These are phyloP conservation scores for Malus domestica DNA, from an alignment of 306 rosid genomes.

Conservation along the genomic window DNA sequence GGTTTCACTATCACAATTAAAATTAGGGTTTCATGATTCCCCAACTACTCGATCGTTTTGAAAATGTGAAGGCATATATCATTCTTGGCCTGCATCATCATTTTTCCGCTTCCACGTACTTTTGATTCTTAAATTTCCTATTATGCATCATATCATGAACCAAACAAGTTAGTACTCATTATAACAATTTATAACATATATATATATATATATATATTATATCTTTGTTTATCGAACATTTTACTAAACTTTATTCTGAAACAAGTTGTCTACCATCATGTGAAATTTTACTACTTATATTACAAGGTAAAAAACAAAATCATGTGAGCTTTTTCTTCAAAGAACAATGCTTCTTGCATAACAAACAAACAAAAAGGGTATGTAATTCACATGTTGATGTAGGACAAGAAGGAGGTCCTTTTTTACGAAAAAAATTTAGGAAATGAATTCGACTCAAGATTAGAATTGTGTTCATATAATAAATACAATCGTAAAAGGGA, in stretches of 20 bases:
- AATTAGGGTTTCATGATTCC: background rate
- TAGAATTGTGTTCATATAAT: too few species aligned
- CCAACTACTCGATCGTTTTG: background rate
- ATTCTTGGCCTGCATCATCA: background rate
- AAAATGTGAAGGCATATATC: background rate
- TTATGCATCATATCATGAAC: background rate
- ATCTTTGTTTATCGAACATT: too few species aligned
- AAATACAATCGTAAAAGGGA: too few species aligned
- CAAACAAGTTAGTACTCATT: background rate
- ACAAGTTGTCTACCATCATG: slow-evolving; percentile 30
- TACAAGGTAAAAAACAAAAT: background rate
- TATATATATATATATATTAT: background rate
- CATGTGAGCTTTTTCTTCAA: background rate
- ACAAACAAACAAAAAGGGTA: background rate
- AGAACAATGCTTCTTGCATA: background rate
- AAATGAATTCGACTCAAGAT: too few species aligned
- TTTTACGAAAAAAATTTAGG: too few species aligned
- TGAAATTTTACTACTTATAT: slow-evolving; percentile 8
- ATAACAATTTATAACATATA: background rate
- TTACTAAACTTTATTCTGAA: background rate
- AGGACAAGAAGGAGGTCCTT: too few species aligned
- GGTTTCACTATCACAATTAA: background rate
- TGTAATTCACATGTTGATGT: background rate
- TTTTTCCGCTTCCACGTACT: background rate
- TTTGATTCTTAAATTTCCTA: background rate